Evolutionary conservation across 1,139 yeast genomes (phyloP).

Genomic region (Kodamaea anthophila): DNA sequence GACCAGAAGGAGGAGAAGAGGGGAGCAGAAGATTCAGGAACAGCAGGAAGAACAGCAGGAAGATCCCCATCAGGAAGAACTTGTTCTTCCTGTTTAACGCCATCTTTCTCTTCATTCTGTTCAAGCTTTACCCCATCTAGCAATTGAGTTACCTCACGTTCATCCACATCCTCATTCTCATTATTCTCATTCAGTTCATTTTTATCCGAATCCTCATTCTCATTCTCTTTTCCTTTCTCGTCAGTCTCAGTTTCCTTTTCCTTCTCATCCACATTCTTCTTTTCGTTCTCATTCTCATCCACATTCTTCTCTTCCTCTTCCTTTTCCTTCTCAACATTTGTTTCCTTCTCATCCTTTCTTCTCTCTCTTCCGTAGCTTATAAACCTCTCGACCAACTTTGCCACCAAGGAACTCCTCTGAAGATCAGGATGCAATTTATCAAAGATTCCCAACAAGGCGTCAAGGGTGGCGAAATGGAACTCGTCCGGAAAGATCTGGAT

Average conservation of each 20-base stretch:
- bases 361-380: conserved; percentile 46
- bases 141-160: too few species aligned
- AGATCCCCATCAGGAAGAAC: not conserved
- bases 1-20: conserved; percentile 46
- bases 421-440: conserved; percentile 62
- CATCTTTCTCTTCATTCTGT: not conserved
- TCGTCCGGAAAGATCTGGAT: conserved; percentile 94
- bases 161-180: not conserved
- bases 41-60: not conserved
- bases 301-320: not conserved
- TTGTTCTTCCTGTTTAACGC: not conserved
- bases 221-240: conserved; percentile 1
- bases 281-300: conserved; percentile 16
- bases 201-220: conserved; percentile 1
- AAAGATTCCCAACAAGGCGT: conserved; percentile 57
- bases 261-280: conserved; percentile 2
- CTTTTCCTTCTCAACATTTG: not conserved
- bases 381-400: conserved; percentile 68
- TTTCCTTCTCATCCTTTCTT: conserved; percentile 14
- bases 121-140: too few species aligned
- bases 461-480: conserved; percentile 75
- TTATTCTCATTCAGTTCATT: not conserved
- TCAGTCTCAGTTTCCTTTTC: not conserved
- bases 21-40: not conserved
- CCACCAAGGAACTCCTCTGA: conserved; percentile 58